A percentile compares a stretch with the other conserved stretches of the same genome.
These are phyloP conservation scores for Talaromyces sp. DNA, from an alignment of 2,329 filamentous ascomycete genomes.

Conservation along the genomic window DNA sequence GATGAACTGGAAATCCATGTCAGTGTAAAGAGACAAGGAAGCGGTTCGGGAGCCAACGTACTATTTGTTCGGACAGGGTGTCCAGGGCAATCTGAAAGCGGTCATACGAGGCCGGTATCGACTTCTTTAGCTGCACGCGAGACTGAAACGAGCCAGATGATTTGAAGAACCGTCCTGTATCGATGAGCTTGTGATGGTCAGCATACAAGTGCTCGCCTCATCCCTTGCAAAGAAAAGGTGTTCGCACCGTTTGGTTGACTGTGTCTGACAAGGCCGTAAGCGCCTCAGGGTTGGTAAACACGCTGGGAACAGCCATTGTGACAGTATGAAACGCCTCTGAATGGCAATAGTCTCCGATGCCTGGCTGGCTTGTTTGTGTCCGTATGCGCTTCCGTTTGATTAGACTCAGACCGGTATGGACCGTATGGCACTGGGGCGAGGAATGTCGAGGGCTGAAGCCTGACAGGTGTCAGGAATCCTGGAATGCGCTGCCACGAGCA, in stretches of 20 bases:
- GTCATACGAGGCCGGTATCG: conserved; percentile 33
- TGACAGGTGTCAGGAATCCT: not conserved
- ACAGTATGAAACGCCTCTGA: not conserved
- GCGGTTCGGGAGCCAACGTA: conserved; percentile 18
- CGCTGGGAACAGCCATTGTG: not conserved
- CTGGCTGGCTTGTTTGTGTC: not conserved
- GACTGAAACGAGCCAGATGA: conserved; percentile 30
- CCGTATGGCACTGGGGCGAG: not conserved
- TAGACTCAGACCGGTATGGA: not conserved
- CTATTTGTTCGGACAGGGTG: conserved; percentile 38
- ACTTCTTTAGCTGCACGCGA: conserved; percentile 30
- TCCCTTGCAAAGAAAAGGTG: not conserved
- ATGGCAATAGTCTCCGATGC: not conserved
- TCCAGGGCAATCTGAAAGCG: conserved; percentile 37
- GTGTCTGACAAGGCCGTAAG: conserved; percentile 29
- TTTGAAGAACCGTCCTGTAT: conserved; percentile 38
- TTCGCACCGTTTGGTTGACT: conserved; percentile 33
- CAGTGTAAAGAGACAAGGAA: not conserved
- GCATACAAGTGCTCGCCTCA: conserved; percentile 4
- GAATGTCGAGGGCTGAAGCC: not conserved
- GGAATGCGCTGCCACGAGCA: not conserved
- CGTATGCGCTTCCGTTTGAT: not conserved
- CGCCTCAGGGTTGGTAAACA: conserved; percentile 26
- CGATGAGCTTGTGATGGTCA: conserved; percentile 29
- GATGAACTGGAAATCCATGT: conserved; percentile 27